These are phyloP conservation scores for Pleurotus giganteus DNA, from an alignment of 768 basidiomycete genomes.

Conservation along the genomic window DNA sequence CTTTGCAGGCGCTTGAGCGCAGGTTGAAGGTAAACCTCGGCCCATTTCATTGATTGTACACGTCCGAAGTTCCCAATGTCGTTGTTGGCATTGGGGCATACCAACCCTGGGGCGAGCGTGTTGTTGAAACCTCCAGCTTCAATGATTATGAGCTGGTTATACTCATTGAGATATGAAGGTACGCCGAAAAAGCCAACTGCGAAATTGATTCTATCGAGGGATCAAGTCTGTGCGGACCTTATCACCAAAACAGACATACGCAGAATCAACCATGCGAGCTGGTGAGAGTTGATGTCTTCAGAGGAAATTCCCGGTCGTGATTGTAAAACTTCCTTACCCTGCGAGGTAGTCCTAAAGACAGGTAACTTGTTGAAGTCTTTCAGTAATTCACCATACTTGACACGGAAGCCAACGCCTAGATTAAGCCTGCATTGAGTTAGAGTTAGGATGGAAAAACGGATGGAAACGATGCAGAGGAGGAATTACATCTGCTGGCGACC, in stretches of 20 bases:
- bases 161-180: slow-evolving; percentile 47
- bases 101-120: slow-evolving; percentile 69
- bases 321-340: slow-evolving; percentile 32
- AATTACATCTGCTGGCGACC: slow-evolving; percentile 70
- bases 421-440: slow-evolving; percentile 29
- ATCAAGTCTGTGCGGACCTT: neutral
- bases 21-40: slow-evolving; percentile 53
- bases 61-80: slow-evolving; percentile 41
- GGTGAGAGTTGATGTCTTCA: slow-evolving; percentile 13
- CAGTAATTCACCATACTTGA: slow-evolving; percentile 56
- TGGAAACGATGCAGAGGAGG: too few species aligned
- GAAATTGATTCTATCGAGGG: slow-evolving; percentile 36
- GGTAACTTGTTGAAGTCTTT: slow-evolving; percentile 47
- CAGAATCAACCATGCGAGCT: slow-evolving; percentile 55
- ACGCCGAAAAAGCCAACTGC: slow-evolving; percentile 61
- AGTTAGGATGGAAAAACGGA: neutral
- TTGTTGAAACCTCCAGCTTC: slow-evolving; percentile 59
- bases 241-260: slow-evolving; percentile 22
- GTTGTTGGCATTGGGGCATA: slow-evolving; percentile 55
- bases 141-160: slow-evolving; percentile 61
- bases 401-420: slow-evolving; percentile 54
- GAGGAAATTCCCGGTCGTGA: neutral
- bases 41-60: slow-evolving; percentile 53
- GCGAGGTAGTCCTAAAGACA: slow-evolving; percentile 61
- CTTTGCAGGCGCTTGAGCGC: slow-evolving; percentile 52